A percentile compares a stretch with the other conserved stretches of the same genome.
Evolutionary conservation across 2,329 filamentous ascomycete genomes (phyloP).

Genomic region (Aspergillus clavatus): DNA sequence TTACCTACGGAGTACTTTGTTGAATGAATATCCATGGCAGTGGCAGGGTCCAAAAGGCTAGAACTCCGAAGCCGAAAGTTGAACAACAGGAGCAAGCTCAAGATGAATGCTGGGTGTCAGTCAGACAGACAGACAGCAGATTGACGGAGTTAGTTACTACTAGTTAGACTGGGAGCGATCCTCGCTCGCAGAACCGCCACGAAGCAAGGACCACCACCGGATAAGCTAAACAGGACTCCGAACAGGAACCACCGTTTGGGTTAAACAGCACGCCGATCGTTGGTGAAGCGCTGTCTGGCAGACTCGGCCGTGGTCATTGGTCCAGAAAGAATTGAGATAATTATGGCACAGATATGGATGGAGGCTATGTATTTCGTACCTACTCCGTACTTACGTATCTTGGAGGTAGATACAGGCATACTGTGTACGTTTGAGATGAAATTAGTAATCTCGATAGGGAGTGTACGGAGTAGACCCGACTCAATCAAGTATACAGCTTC

Average conservation of each 20-base stretch:
- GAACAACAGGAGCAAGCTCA: too few species aligned
- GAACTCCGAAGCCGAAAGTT: not conserved
- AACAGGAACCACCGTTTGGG: slow-evolving; percentile 16
- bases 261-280: slow-evolving; percentile 9
- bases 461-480: too few species aligned
- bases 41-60: slow-evolving; percentile 10
- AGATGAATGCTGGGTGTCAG: slow-evolving; percentile 11
- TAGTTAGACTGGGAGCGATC: not conserved
- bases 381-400: too few species aligned
- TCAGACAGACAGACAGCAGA: slow-evolving; percentile 13
- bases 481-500: too few species aligned
- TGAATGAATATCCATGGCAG: not conserved
- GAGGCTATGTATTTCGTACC: too few species aligned
- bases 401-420: too few species aligned
- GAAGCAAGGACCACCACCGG: slow-evolving; percentile 21
- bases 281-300: slow-evolving; percentile 7
- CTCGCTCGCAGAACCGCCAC: slow-evolving; percentile 14
- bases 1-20: too few species aligned
- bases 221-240: slow-evolving; percentile 16
- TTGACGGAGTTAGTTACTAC: too few species aligned
- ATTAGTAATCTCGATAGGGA: too few species aligned
- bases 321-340: not conserved
- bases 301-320: slow-evolving; percentile 8
- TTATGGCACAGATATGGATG: slow-evolving; percentile 1
- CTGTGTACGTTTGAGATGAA: too few species aligned